A percentile compares a stretch with the other conserved stretches of the same genome.
These are phyloP conservation scores for Adansonia digitata DNA, from an alignment of 345 rosid species.

Conservation along the genomic window DNA sequence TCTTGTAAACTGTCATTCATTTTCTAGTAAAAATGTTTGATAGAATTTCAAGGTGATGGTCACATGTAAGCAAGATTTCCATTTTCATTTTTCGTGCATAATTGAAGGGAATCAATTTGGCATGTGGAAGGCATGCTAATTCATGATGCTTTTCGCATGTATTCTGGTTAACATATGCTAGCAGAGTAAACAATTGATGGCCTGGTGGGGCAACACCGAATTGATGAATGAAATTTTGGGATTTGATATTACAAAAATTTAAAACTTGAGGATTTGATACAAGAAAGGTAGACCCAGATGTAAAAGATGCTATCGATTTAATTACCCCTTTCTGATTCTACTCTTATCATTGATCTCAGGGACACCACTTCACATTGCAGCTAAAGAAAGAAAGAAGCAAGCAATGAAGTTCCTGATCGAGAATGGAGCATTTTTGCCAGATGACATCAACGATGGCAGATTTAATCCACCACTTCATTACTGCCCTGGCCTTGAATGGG, in stretches of 20 bases:
- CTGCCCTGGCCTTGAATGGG: constrained; percentile 97
- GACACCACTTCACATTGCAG: constrained; percentile 90
- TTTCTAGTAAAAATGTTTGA: not conserved
- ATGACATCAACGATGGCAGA: constrained; percentile 74
- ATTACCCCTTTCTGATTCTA: not conserved
- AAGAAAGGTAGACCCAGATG: not conserved
- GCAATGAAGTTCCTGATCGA: constrained; percentile 81
- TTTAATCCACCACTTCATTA: constrained; percentile 95
- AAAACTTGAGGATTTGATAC: not conserved
- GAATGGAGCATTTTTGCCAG: constrained; percentile 88
- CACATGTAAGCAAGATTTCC: not conserved
- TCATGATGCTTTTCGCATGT: not conserved
- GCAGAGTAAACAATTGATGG: not conserved
- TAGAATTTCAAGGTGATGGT: not conserved
- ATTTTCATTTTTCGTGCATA: not conserved
- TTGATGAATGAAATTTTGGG: not conserved
- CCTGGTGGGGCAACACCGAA: not conserved
- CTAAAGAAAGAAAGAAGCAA: constrained; percentile 77
- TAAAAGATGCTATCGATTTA: not conserved
- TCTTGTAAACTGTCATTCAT: not conserved
- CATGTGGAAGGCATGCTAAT: not conserved
- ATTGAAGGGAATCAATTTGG: not conserved
- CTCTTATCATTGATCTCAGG: constrained; percentile 21
- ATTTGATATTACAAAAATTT: not conserved
- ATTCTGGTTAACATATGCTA: not conserved